phyloP scores from a whole-genome alignment of 2,329 filamentous ascomycete genomes.

The Penicillium sp. region DNA sequence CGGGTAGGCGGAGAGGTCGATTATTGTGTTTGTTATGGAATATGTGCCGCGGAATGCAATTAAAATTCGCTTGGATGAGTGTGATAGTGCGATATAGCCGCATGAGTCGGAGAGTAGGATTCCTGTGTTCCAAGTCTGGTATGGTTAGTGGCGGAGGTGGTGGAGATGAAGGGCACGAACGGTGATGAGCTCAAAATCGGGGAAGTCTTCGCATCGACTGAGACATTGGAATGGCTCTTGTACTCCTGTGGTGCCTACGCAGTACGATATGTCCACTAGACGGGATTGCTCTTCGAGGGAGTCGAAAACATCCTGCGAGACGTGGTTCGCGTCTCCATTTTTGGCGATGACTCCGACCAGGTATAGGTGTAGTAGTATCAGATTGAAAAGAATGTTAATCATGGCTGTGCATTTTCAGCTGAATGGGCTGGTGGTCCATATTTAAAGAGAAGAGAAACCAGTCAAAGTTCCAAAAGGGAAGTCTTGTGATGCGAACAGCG shows the following conservation, averaged over 20 bases:
- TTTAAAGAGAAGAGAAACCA: neutral
- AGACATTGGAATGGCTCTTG: slow-evolving; percentile 80
- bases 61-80: slow-evolving; percentile 68
- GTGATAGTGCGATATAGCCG: slow-evolving; percentile 90
- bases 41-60: slow-evolving; percentile 94
- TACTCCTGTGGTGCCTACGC: slow-evolving; percentile 82
- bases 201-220: slow-evolving; percentile 83
- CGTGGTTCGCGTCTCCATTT: slow-evolving; percentile 6
- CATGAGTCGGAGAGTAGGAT: slow-evolving; percentile 84
- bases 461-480: neutral
- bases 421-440: neutral
- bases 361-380: neutral
- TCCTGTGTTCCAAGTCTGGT: slow-evolving; percentile 83
- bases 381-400: neutral
- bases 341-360: neutral
- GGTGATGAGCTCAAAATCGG: slow-evolving; percentile 72
- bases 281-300: slow-evolving; percentile 86
- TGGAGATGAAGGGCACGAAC: slow-evolving; percentile 36
- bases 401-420: slow-evolving; percentile 4
- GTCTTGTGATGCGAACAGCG: slow-evolving; percentile 1
- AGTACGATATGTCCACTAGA: slow-evolving; percentile 92
- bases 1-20: slow-evolving; percentile 84
- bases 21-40: slow-evolving; percentile 85
- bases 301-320: slow-evolving; percentile 70
- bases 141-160: slow-evolving; percentile 4